Evolutionary conservation across 2,329 filamentous ascomycete species (phyloP).

Genomic region (Aspergillus sp.): DNA sequence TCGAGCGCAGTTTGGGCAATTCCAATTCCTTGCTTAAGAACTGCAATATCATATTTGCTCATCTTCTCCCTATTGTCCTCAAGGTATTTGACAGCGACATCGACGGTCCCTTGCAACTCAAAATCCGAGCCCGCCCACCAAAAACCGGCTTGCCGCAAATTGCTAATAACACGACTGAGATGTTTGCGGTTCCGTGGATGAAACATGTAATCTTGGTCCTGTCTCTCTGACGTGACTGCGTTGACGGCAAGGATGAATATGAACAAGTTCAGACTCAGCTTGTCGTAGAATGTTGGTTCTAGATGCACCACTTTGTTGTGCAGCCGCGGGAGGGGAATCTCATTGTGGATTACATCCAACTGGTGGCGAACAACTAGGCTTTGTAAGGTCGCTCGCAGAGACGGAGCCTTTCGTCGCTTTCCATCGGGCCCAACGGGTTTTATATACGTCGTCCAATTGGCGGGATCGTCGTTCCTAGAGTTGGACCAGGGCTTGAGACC

Average conservation of each 20-base stretch:
- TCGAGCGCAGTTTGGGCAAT: constrained; percentile 60
- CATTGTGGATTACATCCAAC: constrained; percentile 65
- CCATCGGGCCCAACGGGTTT: constrained; percentile 61
- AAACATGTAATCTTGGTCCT: constrained; percentile 85
- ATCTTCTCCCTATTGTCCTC: constrained; percentile 61
- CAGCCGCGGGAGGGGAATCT: constrained; percentile 68
- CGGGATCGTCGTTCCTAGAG: constrained; percentile 56
- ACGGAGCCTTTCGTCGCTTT: constrained; percentile 41
- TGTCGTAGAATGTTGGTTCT: constrained; percentile 82
- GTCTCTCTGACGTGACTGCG: constrained; percentile 80
- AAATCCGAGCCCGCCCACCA: constrained; percentile 76
- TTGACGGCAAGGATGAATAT: constrained; percentile 82
- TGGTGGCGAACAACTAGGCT: constrained; percentile 79
- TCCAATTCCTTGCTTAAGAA: constrained; percentile 65
- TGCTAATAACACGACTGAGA: constrained; percentile 69
- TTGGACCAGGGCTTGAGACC: constrained; percentile 78
- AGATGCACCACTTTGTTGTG: constrained; percentile 70
- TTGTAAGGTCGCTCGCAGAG: constrained; percentile 68
- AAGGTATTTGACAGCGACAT: constrained; percentile 68
- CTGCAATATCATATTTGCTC: constrained; percentile 57
- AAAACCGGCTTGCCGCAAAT: constrained; percentile 80
- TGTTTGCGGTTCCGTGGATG: constrained; percentile 69
- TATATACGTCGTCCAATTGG: constrained; percentile 73
- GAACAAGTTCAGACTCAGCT: constrained; percentile 79
- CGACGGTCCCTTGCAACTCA: constrained; percentile 64